A percentile compares a stretch with the other conserved stretches of the same genome.
Evolutionary conservation across 345 rosid species (phyloP).

Genomic region (Physaria fendleri): DNA sequence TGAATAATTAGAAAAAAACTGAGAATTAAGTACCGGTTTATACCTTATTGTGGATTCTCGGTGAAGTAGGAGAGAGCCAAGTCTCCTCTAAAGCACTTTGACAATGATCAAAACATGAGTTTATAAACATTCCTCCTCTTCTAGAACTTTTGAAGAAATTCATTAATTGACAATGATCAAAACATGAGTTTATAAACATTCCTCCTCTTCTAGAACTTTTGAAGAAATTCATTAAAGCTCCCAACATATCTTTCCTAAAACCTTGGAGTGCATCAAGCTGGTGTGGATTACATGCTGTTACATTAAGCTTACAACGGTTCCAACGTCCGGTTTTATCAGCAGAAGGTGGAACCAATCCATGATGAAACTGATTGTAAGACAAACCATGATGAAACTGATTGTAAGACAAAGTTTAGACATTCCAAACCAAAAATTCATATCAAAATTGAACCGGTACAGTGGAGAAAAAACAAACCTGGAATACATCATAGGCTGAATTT

Average conservation of each 20-base stretch:
- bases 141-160: constrained; percentile 36
- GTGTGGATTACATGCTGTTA: constrained; percentile 41
- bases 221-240: constrained; percentile 39
- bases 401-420: background rate
- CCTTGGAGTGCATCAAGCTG: constrained; percentile 71
- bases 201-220: constrained; percentile 48
- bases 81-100: constrained; percentile 83
- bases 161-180: constrained; percentile 97
- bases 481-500: constrained; percentile 90
- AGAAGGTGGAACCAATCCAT: constrained; percentile 75
- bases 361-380: constrained; percentile 57
- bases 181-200: constrained; percentile 87
- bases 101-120: constrained; percentile 95
- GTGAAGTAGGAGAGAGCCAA: constrained; percentile 80
- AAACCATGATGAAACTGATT: constrained; percentile 66
- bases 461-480: constrained; percentile 41
- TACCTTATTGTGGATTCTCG: constrained; percentile 66
- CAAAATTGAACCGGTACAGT: background rate
- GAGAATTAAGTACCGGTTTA: background rate
- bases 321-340: constrained; percentile 62
- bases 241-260: constrained; percentile 74
- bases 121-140: constrained; percentile 75
- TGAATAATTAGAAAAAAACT: background rate
- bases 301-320: constrained; percentile 64
- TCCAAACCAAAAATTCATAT: background rate